Evolutionary conservation across 768 basidiomycete genomes (phyloP), one percentile per base, ranked within the genome.

Genomic region (Hysterangium stoloniferum): DNA sequence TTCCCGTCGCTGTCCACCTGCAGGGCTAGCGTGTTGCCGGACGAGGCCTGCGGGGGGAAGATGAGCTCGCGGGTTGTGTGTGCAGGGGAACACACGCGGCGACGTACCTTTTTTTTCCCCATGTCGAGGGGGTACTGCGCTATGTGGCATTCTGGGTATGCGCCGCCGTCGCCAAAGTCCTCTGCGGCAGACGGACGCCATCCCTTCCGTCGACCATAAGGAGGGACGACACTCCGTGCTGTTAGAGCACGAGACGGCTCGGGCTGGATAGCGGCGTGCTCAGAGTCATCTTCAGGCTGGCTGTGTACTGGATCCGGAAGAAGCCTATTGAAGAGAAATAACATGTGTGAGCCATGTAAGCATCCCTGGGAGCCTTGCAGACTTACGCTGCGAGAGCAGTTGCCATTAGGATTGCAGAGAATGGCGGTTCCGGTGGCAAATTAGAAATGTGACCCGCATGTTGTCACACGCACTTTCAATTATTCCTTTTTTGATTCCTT

Each of bases 1-100:
- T 92, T 94, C 40, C 96, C 96, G 65, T 96, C 94, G 53, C 79
- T 80, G 62, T 99, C 95, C 25, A 98, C 95, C 76, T 95, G 94
- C 3, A 99, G 78, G 4, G 96, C 93, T 7, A 99, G 78, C 0
- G 96, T 98, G 60, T 94, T 95, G 5, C 95, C 95, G 20, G 88
- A 82, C 4, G 88, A 83, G 1, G 87, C 83, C 91, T 95, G 54
- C 6, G n/a, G n/a, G n/a, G n/a, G n/a, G n/a, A n/a, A 37, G 37
- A 40, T 13, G 25, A 6, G 9, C 19, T 25, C n/a, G 9, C 19
- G 12, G 20, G 15, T 48, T 20, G 38, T 49, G 19, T 27, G 32
- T 32, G 34, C 17, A 29, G 31, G 32, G 22, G 24, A 53, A 25
- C 15, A 31, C 11, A 33, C 11, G 11, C 41, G 25, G 3, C 4